Percentiles rank a stretch among this genome's conserved stretches.
Evolutionary conservation across 2,329 filamentous ascomycete species (phyloP).

Genomic region (Alternaria brassicicola): DNA sequence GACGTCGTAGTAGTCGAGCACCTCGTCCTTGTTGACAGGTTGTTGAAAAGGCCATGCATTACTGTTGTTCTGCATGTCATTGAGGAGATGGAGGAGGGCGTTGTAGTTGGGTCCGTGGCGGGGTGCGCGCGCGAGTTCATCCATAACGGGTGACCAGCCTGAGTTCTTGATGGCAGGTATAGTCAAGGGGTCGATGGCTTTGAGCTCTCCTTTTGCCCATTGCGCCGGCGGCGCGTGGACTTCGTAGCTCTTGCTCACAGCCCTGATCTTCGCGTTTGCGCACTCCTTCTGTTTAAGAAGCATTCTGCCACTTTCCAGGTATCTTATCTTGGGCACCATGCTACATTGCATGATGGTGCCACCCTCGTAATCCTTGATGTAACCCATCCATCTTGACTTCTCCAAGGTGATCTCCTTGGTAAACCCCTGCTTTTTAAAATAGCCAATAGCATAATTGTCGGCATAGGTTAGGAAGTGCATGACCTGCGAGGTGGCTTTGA

Average conservation of each 20-base stretch:
- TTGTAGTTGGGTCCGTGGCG: constrained; percentile 97
- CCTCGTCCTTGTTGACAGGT: constrained; percentile 93
- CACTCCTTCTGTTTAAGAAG: constrained; percentile 96
- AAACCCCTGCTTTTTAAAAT: constrained; percentile 99
- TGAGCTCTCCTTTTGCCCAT: constrained; percentile 72
- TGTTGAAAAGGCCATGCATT: constrained; percentile 94
- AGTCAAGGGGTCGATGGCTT: constrained; percentile 80
- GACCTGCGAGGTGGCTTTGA: constrained; percentile 93
- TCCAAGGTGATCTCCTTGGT: constrained; percentile 97
- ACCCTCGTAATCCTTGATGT: constrained; percentile 99
- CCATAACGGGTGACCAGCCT: constrained; percentile 97
- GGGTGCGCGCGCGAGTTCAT: constrained; percentile 91
- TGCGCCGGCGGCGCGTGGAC: constrained; percentile 83
- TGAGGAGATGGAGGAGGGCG: constrained; percentile 87
- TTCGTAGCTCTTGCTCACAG: constrained; percentile 86
- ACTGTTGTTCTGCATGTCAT: constrained; percentile 92
- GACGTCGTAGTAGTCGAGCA: constrained; percentile 98
- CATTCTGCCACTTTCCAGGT: constrained; percentile 92
- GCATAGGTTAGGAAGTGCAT: constrained; percentile 99
- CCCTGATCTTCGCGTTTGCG: constrained; percentile 91
- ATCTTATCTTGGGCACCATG: constrained; percentile 93
- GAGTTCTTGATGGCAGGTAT: constrained; percentile 88
- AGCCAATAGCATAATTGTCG: constrained; percentile 98
- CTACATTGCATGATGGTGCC: constrained; percentile 99
- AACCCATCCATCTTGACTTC: constrained; percentile 94